Evolutionary conservation across 768 basidiomycete genomes (phyloP).

Genomic region (Mycena indigotica): DNA sequence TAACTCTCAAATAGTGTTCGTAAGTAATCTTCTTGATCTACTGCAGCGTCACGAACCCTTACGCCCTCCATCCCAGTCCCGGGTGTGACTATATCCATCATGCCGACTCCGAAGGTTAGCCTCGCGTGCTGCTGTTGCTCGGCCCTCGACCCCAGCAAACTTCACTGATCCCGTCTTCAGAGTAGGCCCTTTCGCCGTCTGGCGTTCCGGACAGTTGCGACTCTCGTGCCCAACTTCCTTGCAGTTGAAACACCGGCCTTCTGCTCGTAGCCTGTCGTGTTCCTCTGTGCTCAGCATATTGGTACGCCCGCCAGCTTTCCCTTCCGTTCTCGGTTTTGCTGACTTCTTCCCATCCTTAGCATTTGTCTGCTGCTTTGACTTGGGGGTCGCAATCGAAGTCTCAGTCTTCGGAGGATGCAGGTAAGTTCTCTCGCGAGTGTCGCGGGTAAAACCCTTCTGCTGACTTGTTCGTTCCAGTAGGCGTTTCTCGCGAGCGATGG

Average conservation of each 20-base stretch:
- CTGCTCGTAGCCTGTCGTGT: conserved; percentile 14
- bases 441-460: not conserved
- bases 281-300: conserved; percentile 12
- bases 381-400: not conserved
- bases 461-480: no score
- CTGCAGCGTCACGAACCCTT: not conserved
- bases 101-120: not conserved
- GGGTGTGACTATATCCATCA: no score
- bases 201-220: conserved; percentile 22
- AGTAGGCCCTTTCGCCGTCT: conserved; percentile 14
- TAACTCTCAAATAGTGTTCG: conserved; percentile 7
- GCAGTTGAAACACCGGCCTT: conserved; percentile 27
- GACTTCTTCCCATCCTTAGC: not conserved
- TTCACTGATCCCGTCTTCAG: not conserved
- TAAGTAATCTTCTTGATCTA: not conserved
- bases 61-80: not conserved
- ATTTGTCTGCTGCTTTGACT: not conserved
- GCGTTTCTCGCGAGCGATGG: no score
- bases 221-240: conserved; percentile 25
- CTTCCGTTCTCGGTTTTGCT: not conserved
- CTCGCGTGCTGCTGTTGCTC: not conserved
- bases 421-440: no score
- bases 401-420: no score
- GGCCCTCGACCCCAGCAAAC: not conserved
- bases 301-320: not conserved